Conservation (phyloP, 805 yeast genomes). For the Debaryomyces castellii region DNA sequence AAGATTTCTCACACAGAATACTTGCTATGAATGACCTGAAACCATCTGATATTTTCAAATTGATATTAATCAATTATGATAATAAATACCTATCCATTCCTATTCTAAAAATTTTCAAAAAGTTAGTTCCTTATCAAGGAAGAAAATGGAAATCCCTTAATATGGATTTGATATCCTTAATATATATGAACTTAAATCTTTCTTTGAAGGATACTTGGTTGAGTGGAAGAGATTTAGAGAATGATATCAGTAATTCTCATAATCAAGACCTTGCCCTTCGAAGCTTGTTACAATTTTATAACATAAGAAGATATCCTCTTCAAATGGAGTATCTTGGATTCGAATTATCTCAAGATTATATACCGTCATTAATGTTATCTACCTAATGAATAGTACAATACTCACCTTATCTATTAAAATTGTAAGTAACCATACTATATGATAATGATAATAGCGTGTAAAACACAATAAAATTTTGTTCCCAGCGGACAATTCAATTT, state of each 20-base stretch:
- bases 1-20: conserved; percentile 69
- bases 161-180: conserved; percentile 90
- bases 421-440: background rate
- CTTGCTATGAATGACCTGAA: conserved; percentile 60
- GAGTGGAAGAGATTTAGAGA: conserved; percentile 73
- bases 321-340: conserved; percentile 61
- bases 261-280: conserved; percentile 85
- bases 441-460: background rate
- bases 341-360: conserved; percentile 22
- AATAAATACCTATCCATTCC: conserved; percentile 66
- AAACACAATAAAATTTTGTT: conserved; percentile 5
- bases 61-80: conserved; percentile 54
- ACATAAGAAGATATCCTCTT: conserved; percentile 53
- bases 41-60: conserved; percentile 62
- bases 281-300: conserved; percentile 75
- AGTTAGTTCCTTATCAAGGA: conserved; percentile 85
- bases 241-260: conserved; percentile 71
- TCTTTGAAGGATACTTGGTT: conserved; percentile 85
- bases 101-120: conserved; percentile 69
- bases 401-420: background rate
- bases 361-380: background rate
- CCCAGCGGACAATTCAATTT: background rate
- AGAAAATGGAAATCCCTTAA: conserved; percentile 91
- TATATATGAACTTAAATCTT: conserved; percentile 72
- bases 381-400: background rate